Base-by-base conservation (phyloP, 768 basidiomycete genomes). In the Lactifluus volemus region DNA sequence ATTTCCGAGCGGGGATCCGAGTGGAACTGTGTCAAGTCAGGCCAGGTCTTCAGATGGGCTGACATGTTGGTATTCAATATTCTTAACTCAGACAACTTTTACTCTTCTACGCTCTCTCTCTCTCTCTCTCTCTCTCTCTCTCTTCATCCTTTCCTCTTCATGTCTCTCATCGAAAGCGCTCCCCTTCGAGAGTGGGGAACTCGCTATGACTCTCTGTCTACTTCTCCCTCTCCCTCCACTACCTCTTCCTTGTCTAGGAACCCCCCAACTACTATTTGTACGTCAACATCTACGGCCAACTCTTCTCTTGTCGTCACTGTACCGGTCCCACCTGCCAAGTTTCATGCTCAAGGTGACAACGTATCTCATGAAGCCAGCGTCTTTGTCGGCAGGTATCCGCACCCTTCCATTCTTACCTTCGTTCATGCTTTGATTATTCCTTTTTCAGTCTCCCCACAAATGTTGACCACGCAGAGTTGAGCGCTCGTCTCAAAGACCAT, bases 351-450 rank as follows among this genome's bases (percentile, higher is more conserved):
- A 47, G 39, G 45, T 10, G 71, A 84, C 49, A 82, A 77, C 67
- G 76, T 80, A 69, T 79, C 82, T 58, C 86, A 89, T 70, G 85
- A 91, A 65, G 84, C 88, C 44, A 90, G 88, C 67, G 79, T 92
- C 67, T 92, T 92, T 71, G 85, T 92, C 61, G 90, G 91, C 71
- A 90, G 89, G 89, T 88, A 67, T 5, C 70, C 66, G 9, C 29
- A 25, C 36, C 51, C 41, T 49, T 61, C 50, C 53, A 49, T 49
- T 50, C 49, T 19, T 45, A 59, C 51, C 51, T 14, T 42, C 30
- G 42, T 49, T 39, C 59, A 41, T 57, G 11, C 60, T 32, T 50
- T 47, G n/a, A 67, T 67, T 39, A 67, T 48, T 8, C 54, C 58
- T 58, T 51, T 51, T 49, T 15, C 61, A 92, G 89, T 70, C 77